Percentiles rank a stretch among this genome's conserved stretches.
These are phyloP conservation scores for Starmerella vaccinii DNA, from an alignment of 805 yeast species.

Conservation along the genomic window DNA sequence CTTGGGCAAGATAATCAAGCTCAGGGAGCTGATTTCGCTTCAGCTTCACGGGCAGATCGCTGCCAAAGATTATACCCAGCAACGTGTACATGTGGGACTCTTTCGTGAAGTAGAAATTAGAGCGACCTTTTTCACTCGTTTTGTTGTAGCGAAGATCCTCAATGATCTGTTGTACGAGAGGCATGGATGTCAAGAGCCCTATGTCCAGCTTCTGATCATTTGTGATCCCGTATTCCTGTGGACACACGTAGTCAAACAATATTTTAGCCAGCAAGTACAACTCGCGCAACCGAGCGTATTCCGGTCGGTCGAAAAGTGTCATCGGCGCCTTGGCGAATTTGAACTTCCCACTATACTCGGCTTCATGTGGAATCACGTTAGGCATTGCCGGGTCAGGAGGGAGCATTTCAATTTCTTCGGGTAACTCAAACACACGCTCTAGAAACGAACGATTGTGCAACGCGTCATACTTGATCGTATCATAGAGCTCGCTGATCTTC, in stretches of 20 bases:
- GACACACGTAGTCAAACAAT: constrained; percentile 91
- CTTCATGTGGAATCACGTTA: constrained; percentile 26
- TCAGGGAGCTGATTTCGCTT: constrained; percentile 94
- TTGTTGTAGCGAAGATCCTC: constrained; percentile 72
- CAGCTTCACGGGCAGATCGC: constrained; percentile 88
- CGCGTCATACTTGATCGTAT: constrained; percentile 97
- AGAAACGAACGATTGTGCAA: constrained; percentile 85
- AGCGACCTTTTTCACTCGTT: constrained; percentile 71
- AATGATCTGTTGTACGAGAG: constrained; percentile 79
- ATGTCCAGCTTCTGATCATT: constrained; percentile 92
- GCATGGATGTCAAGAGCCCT: constrained; percentile 87
- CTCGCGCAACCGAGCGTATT: constrained; percentile 73
- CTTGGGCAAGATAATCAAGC: constrained; percentile 87
- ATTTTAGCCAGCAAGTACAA: constrained; percentile 84
- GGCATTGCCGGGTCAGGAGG: constrained; percentile 38
- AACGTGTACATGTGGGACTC: constrained; percentile 94
- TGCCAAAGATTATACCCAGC: constrained; percentile 79
- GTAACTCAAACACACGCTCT: constrained; percentile 58
- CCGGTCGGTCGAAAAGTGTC: constrained; percentile 63
- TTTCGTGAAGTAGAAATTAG: constrained; percentile 86
- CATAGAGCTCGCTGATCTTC: constrained; percentile 90
- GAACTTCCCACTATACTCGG: constrained; percentile 28
- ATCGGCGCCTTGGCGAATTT: constrained; percentile 29
- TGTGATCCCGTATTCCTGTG: constrained; percentile 96
- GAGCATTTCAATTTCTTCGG: constrained; percentile 23